These are phyloP conservation scores for Echinochloa phyllopogon DNA, from an alignment of 176 grass and related monocot species.

Conservation along the genomic window DNA sequence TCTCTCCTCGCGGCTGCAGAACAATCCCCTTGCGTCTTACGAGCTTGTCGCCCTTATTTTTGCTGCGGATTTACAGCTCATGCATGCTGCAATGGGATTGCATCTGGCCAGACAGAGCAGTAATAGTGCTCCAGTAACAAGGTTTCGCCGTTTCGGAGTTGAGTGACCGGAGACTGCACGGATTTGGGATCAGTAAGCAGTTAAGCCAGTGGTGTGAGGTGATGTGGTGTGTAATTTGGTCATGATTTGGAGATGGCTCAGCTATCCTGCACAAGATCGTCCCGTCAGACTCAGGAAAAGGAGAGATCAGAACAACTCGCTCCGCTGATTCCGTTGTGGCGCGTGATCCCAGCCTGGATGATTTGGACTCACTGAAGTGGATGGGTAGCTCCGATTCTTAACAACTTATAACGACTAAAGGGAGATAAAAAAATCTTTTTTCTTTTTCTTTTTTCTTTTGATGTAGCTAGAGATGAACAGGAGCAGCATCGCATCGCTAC, in stretches of 20 bases:
- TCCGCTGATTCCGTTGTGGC: slow-evolving; percentile 48
- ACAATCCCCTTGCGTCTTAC: slow-evolving; percentile 8
- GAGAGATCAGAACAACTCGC: slow-evolving; percentile 27
- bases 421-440: background rate
- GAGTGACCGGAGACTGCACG: background rate
- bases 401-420: slow-evolving; percentile 17
- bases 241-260: slow-evolving; percentile 26
- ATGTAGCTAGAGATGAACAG: slow-evolving; percentile 43
- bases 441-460: background rate
- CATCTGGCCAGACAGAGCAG: background rate
- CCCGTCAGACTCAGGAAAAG: slow-evolving; percentile 36
- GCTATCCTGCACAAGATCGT: slow-evolving; percentile 20
- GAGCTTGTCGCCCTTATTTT: background rate
- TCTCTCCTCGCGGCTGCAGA: slow-evolving; percentile 12
- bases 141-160: background rate
- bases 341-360: slow-evolving; percentile 67
- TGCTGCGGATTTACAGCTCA: slow-evolving; percentile 6
- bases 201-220: slow-evolving; percentile 21
- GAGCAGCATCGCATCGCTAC: slow-evolving; percentile 22
- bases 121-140: background rate
- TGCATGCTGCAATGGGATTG: background rate
- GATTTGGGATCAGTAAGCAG: background rate
- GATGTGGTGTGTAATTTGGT: slow-evolving; percentile 2
- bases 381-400: slow-evolving; percentile 30
- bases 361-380: slow-evolving; percentile 48